These are phyloP conservation scores for Phaeotremella fagi DNA, from an alignment of 768 basidiomycete species.

Conservation along the genomic window DNA sequence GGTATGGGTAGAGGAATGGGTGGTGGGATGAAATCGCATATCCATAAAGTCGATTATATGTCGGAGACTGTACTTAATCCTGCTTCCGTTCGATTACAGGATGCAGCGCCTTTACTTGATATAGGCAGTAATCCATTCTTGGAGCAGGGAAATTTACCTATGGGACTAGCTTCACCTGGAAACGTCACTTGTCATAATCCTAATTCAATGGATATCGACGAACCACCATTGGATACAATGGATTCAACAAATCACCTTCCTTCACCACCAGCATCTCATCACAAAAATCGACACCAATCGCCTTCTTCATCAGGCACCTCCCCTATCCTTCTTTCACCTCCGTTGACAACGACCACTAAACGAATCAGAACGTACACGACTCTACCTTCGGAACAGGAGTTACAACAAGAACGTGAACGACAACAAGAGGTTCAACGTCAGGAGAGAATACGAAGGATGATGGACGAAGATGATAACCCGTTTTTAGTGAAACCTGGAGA, in stretches of 20 bases:
- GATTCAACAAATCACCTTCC: too few species aligned
- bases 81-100: constrained; percentile 4
- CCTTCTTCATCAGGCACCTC: neutral
- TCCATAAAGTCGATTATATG: constrained; percentile 11
- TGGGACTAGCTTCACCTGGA: constrained; percentile 20
- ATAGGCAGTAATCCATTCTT: constrained; percentile 31
- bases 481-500: constrained; percentile 31
- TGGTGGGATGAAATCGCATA: constrained; percentile 28
- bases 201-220: neutral
- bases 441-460: constrained; percentile 15
- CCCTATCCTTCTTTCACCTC: neutral
- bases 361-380: neutral
- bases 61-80: constrained; percentile 33
- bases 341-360: neutral
- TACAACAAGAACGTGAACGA: too few species aligned
- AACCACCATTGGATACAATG: too few species aligned
- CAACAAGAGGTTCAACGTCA: too few species aligned
- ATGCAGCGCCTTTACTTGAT: neutral
- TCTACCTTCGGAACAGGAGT: too few species aligned
- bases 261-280: too few species aligned
- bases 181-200: constrained; percentile 14
- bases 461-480: constrained; percentile 32
- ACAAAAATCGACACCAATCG: too few species aligned
- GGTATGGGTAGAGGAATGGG: constrained; percentile 34
- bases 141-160: constrained; percentile 2